These are phyloP conservation scores for Ogataea glucozyma DNA, from an alignment of 805 yeast species.

Conservation along the genomic window DNA sequence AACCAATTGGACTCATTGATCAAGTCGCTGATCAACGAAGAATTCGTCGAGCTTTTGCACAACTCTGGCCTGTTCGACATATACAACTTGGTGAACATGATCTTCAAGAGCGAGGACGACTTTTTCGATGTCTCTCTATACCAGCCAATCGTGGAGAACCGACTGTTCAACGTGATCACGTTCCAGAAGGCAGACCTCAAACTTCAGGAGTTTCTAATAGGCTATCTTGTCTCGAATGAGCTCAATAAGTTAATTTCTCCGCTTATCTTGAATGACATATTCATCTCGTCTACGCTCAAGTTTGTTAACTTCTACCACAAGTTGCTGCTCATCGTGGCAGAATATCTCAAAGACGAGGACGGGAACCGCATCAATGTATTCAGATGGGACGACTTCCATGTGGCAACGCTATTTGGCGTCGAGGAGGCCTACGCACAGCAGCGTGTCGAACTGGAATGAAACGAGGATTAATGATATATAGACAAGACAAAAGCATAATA, in stretches of 20 bases:
- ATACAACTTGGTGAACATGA: constrained; percentile 67
- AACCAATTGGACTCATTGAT: constrained; percentile 38
- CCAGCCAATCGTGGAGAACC: constrained; percentile 63
- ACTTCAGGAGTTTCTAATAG: constrained; percentile 55
- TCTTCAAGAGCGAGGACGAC: constrained; percentile 64
- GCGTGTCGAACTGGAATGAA: constrained; percentile 8
- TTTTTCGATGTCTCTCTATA: constrained; percentile 62
- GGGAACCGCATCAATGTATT: constrained; percentile 35
- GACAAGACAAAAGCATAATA: no score
- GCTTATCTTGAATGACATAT: constrained; percentile 54
- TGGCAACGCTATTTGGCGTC: constrained; percentile 73
- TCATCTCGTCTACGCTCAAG: constrained; percentile 47
- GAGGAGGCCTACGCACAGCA: constrained; percentile 40
- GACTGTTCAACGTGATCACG: constrained; percentile 47
- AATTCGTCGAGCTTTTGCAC: constrained; percentile 48
- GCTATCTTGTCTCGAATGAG: constrained; percentile 58
- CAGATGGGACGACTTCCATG: constrained; percentile 58
- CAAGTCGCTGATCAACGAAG: constrained; percentile 43
- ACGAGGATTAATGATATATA: constrained; percentile 14
- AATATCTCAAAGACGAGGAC: constrained; percentile 37
- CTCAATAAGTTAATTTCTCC: constrained; percentile 66
- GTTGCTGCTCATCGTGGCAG: constrained; percentile 38
- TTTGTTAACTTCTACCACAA: constrained; percentile 51
- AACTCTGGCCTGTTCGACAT: constrained; percentile 59
- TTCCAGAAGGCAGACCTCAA: constrained; percentile 45